phyloP scores from a whole-genome alignment of 495 filamentous ascomycete genomes.

The Collariella sp. region DNA sequence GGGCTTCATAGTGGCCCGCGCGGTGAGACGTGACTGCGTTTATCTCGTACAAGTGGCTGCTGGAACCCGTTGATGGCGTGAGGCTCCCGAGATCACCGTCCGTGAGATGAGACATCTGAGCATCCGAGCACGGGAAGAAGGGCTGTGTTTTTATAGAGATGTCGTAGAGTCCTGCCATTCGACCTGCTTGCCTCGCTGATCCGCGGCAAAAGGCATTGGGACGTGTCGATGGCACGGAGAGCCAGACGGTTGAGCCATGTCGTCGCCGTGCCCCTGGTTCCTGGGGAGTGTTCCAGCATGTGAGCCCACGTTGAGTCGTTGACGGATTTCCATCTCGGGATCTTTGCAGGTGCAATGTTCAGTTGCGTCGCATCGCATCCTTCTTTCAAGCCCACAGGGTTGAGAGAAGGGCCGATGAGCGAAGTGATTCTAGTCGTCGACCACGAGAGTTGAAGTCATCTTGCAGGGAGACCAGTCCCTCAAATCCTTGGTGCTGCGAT shows the following conservation, averaged over 20 bases:
- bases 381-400: neutral
- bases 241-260: neutral
- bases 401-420: neutral
- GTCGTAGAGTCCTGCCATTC: neutral
- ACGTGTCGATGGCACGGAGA: neutral
- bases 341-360: neutral
- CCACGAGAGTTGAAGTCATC: conserved; percentile 1
- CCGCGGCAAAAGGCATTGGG: neutral
- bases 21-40: neutral
- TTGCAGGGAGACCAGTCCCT: neutral
- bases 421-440: conserved; percentile 11
- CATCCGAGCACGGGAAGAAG: neutral
- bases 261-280: too few species aligned
- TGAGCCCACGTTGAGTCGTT: neutral
- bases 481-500: neutral
- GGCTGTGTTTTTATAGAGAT: neutral
- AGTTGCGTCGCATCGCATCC: conserved; percentile 1
- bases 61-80: neutral
- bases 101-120: neutral
- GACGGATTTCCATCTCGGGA: neutral
- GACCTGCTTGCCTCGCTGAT: neutral
- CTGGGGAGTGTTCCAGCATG: neutral
- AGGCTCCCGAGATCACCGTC: neutral
- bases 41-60: neutral
- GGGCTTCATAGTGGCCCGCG: conserved; percentile 15